Base-by-base conservation (phyloP, 345 rosid species). In the Salix arbutifolia region DNA sequence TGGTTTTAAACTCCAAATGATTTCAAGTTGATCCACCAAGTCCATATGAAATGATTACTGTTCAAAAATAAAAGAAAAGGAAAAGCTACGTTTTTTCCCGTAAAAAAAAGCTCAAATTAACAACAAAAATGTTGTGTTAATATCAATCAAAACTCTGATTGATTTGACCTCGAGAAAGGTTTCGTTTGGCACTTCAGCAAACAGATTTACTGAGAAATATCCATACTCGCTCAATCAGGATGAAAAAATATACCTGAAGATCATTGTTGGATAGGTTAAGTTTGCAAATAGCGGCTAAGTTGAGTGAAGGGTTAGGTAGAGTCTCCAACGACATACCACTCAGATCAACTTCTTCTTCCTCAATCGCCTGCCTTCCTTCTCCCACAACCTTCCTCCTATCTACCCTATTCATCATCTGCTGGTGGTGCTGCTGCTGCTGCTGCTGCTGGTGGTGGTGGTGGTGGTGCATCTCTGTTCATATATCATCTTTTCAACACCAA, bases 191-290 rank as follows among this genome's bases (percentile, higher is more conserved):
- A n/a, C 62, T n/a, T 25, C 62, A 56, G n/a, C 23, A 9, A 1
- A 56, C 0, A n/a, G 19, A 9, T n/a, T n/a, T 9, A 9, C 9
- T 9, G 44, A n/a, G 40, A 61, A 11, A 28, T 0, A 61, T 19
- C 23, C 13, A 25, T 6, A 1, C 1, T 19, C 65, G 10, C 26
- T 61, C 26, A 10, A 42, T 1, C 8, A 52, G 23, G 23, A 33
- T 66, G 69, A 19, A 4, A 17, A 37, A 2, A 8, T 28, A 8
- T 74, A 92, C 98, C 90, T 88, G 92, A 76, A 94, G 91, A 85
- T 94, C 92, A 79, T 92, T 94, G 75, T 89, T 88, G 79, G 97
- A 92, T 75, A 94, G 94, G 76, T 94, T 90, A 6, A 94, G 87
- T 73, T 89, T 90, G 82, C 86, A 88, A 78, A 94, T 87, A 21